These are phyloP conservation scores for Sutorius australiensis DNA, from an alignment of 768 basidiomycete genomes.

Conservation along the genomic window DNA sequence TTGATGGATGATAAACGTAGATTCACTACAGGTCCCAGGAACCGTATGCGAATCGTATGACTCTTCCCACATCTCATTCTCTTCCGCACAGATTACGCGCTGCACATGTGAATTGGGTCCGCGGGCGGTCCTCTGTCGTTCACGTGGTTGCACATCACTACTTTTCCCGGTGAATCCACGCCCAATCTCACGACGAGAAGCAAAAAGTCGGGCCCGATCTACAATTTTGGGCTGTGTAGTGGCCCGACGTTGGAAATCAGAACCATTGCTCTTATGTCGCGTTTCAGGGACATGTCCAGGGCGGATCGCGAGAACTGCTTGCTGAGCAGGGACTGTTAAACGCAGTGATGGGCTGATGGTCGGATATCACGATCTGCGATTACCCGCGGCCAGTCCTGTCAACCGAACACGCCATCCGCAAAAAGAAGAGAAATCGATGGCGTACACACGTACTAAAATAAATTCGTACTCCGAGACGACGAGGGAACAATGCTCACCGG, in stretches of 20 bases:
- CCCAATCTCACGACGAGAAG: neutral
- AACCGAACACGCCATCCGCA: neutral
- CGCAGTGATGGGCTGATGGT: neutral
- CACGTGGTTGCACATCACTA: too few species aligned
- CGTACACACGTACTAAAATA: neutral
- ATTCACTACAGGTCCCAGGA: neutral
- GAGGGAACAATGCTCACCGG: neutral
- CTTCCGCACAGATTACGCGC: neutral
- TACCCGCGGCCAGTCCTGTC: neutral
- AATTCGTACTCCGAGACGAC: neutral
- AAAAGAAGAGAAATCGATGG: neutral
- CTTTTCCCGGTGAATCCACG: neutral
- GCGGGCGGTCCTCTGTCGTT: neutral
- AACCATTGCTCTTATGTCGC: too few species aligned
- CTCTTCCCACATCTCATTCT: neutral
- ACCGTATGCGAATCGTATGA: neutral
- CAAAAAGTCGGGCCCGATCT: neutral
- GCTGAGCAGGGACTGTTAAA: neutral
- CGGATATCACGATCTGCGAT: neutral
- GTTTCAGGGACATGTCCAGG: neutral
- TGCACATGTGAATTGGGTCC: neutral
- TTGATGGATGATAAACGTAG: neutral
- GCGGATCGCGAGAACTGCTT: neutral
- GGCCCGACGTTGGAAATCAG: neutral
- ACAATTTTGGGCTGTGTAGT: neutral